Evolutionary conservation across 169 alveolate genomes (phyloP).

Genomic region (Plasmodium billcollinsi): DNA sequence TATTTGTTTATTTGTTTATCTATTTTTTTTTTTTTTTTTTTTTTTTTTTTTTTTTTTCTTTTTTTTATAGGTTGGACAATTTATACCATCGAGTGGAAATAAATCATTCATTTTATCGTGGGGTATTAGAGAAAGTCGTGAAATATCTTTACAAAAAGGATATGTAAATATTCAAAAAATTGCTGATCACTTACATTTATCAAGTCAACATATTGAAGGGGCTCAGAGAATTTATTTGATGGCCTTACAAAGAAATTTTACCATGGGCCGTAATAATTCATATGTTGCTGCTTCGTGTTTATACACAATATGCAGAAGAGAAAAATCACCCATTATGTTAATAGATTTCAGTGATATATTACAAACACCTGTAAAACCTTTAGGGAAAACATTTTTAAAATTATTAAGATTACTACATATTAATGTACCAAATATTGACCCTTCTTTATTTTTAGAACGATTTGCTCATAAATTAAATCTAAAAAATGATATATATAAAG

Average conservation of each 20-base stretch:
- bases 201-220: conserved; percentile 89
- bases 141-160: conserved; percentile 86
- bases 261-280: conserved; percentile 94
- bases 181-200: conserved; percentile 89
- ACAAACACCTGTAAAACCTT: conserved; percentile 91
- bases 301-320: conserved; percentile 95
- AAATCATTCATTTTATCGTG: conserved; percentile 86
- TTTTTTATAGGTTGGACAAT: conserved; percentile 83
- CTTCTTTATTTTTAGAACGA: conserved; percentile 96
- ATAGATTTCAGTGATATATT: conserved; percentile 96
- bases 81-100: conserved; percentile 89
- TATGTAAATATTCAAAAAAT: conserved; percentile 89
- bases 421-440: conserved; percentile 96
- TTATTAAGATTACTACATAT: conserved; percentile 90
- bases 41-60: not conserved
- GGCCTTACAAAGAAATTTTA: conserved; percentile 95
- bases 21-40: not conserved
- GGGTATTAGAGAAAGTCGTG: conserved; percentile 88
- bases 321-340: conserved; percentile 93
- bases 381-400: conserved; percentile 93
- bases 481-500: conserved; percentile 92
- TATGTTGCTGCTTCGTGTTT: conserved; percentile 96
- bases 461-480: conserved; percentile 95
- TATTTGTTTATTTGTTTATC: not conserved
- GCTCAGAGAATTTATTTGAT: conserved; percentile 93